Percentiles rank a stretch among this genome's conserved stretches.
Evolutionary conservation across 345 rosid species (phyloP).

Genomic region (Noccaea bulbosa): DNA sequence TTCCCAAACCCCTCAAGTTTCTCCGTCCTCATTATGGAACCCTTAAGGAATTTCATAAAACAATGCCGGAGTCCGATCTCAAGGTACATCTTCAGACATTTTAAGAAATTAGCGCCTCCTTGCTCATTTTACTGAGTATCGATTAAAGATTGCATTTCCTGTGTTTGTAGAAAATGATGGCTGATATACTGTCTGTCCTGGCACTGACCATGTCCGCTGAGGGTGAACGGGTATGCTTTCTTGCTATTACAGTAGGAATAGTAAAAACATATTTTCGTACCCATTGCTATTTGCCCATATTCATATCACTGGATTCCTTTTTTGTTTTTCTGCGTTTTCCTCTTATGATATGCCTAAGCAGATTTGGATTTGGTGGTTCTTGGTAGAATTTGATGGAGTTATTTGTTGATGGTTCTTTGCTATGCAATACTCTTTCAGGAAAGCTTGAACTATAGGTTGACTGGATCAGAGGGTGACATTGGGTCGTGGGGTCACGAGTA

Average conservation of each 20-base stretch:
- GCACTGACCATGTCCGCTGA: slow-evolving; percentile 97
- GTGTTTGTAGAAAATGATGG: slow-evolving; percentile 72
- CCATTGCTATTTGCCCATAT: neutral
- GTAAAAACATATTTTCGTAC: slow-evolving; percentile 15
- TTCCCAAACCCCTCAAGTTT: slow-evolving; percentile 96
- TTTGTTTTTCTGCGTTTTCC: slow-evolving; percentile 14
- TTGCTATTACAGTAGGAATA: slow-evolving; percentile 8
- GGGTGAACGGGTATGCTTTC: slow-evolving; percentile 76
- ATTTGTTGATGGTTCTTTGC: slow-evolving; percentile 20
- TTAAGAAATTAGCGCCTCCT: slow-evolving; percentile 3
- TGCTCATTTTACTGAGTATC: slow-evolving; percentile 15
- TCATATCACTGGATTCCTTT: slow-evolving; percentile 5
- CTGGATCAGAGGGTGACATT: slow-evolving; percentile 89
- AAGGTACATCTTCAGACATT: slow-evolving; percentile 55
- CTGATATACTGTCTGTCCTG: slow-evolving; percentile 90
- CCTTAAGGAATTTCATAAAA: slow-evolving; percentile 67
- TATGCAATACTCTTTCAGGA: slow-evolving; percentile 56
- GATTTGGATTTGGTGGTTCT: slow-evolving; percentile 19
- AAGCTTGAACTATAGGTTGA: slow-evolving; percentile 82
- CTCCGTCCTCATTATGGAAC: slow-evolving; percentile 96
- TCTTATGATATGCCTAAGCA: neutral
- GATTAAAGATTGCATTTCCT: slow-evolving; percentile 21
- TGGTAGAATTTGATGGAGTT: slow-evolving; percentile 13
- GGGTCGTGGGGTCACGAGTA: slow-evolving; percentile 99
- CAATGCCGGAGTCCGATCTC: slow-evolving; percentile 68